Evolutionary conservation across 1,284 basidiomycete species (phyloP), one percentile per base, ranked within the genome.

Genomic region (Amylostereum areolatum): DNA sequence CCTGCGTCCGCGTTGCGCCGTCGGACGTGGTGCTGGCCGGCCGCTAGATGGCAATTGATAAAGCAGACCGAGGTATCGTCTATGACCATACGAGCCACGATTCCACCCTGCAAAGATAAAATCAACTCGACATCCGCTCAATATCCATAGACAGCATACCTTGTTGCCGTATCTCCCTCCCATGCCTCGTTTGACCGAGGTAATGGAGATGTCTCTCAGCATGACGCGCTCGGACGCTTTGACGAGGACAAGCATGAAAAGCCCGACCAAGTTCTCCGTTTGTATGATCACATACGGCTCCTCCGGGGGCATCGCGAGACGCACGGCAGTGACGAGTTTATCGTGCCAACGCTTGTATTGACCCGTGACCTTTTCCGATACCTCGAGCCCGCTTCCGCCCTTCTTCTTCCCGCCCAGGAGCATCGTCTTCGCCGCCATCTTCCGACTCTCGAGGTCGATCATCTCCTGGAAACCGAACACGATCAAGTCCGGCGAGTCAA

Each of bases 381-480:
- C 41, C 5, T 25, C 41, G 28, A 83, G 77, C 29, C 81, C 81
- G 43, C 81, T 81, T 32, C 75, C 65, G 24, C 68, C 69, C 57
- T 83, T 85, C 66, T 83, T 86, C 66, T 85, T 83, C 11, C 81
- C 73, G 1, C 85, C 88, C 3, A 95, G 76, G 2, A 97, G 63
- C 27, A 96, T 81, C 3, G 85, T 92, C 69, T 95, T 95, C 10
- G 95, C 94, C 0, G 89, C 88, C 66, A 97, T 83, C 66, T 86
- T 93, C 54, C 92, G 84, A 59, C 83, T 88, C 57, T 97, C 94
- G 9, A 99, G 78, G 63, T 97, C 93, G 54, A 99, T 90, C 36
- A 97, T 78, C 69, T 98, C 96, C 65, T 99, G 96, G 62, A 98
- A 88, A 1, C 94, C 94, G 63, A 98, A 97, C 2, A 84, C 81